Conservation (phyloP, 2,329 filamentous ascomycete genomes). For the Aureobasidium sp. region DNA sequence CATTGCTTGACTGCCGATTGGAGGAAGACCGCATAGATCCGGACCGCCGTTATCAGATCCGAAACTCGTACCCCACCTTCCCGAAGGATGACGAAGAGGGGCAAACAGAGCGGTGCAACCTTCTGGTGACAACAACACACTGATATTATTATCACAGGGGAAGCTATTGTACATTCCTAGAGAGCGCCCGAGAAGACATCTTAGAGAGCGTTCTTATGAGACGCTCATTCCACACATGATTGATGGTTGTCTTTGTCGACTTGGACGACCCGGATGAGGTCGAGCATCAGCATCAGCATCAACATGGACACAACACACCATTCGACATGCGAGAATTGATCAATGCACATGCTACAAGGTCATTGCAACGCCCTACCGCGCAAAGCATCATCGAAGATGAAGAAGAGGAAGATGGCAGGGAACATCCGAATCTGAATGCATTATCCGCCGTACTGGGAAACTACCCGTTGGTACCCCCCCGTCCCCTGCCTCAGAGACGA, state of each 20-base stretch:
- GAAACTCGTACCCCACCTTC: background rate
- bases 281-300: slow-evolving; percentile 14
- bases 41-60: background rate
- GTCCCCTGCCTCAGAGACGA: no score
- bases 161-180: background rate
- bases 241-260: slow-evolving; percentile 40
- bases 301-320: background rate
- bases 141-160: no score
- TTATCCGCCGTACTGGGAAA: slow-evolving; percentile 58
- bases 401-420: slow-evolving; percentile 22
- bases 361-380: background rate
- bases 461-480: slow-evolving; percentile 56
- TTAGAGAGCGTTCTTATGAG: background rate
- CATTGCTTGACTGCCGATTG: no score
- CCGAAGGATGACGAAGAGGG: background rate
- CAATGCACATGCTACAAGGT: background rate
- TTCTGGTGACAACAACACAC: background rate
- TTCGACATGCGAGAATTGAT: slow-evolving; percentile 7
- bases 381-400: background rate
- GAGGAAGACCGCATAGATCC: background rate
- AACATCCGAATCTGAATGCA: slow-evolving; percentile 51
- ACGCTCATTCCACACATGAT: background rate
- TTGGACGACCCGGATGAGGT: slow-evolving; percentile 21
- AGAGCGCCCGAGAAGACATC: no score
- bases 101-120: background rate